These are phyloP conservation scores for Trypanosoma platydactyli DNA, from an alignment of 208 protist genomes.

Conservation along the genomic window DNA sequence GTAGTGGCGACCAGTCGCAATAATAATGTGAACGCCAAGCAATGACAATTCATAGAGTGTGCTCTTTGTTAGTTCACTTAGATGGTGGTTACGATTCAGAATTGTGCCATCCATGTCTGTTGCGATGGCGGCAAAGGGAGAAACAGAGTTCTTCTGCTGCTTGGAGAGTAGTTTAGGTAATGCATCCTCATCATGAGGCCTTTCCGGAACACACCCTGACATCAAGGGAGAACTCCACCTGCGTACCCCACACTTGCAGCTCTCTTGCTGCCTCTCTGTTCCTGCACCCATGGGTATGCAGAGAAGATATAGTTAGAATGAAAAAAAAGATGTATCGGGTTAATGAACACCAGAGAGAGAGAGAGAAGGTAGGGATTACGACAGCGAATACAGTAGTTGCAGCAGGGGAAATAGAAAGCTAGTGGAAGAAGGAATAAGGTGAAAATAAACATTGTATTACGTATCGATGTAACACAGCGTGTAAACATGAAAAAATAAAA, in stretches of 20 bases:
- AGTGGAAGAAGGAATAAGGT: too few relatives aligned
- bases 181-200: too few relatives aligned
- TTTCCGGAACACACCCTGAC: too few relatives aligned
- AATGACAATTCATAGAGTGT: conserved; percentile 56
- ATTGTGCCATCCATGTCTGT: conserved; percentile 60
- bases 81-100: conserved; percentile 29
- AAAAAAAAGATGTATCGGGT: not conserved
- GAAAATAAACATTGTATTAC: too few relatives aligned
- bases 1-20: conserved; percentile 73
- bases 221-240: too few relatives aligned
- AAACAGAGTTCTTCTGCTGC: not conserved
- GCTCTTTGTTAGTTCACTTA: conserved; percentile 32
- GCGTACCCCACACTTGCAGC: not conserved
- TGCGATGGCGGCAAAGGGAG: conserved; percentile 32
- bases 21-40: conserved; percentile 74
- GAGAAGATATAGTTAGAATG: not conserved
- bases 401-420: too few relatives aligned
- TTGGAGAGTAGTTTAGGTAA: too few relatives aligned
- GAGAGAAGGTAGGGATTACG: not conserved
- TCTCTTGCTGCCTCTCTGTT: not conserved
- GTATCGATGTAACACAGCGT: too few relatives aligned
- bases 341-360: not conserved
- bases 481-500: too few relatives aligned
- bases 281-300: not conserved
- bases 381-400: too few relatives aligned